Percentiles rank a stretch among this genome's conserved stretches.
These are phyloP conservation scores for Penicillium ucsense DNA, from an alignment of 495 filamentous ascomycete genomes.

Conservation along the genomic window DNA sequence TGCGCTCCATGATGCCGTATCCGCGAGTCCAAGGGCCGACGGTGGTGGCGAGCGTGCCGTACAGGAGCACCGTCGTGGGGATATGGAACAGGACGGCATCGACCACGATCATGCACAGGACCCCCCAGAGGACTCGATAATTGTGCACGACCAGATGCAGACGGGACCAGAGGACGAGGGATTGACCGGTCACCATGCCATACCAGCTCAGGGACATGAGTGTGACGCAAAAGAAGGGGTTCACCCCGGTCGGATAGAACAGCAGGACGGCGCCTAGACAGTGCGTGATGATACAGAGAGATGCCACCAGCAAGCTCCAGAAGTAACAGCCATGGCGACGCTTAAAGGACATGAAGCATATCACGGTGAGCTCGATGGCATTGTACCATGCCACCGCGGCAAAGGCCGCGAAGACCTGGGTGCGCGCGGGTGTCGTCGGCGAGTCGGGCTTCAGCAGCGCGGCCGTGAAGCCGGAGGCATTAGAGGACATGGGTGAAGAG, in stretches of 20 bases:
- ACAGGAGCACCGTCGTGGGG: slow-evolving; percentile 34
- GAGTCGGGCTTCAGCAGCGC: slow-evolving; percentile 4
- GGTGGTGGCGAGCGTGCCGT: slow-evolving; percentile 21
- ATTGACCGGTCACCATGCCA: slow-evolving; percentile 39
- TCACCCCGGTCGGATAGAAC: slow-evolving; percentile 27
- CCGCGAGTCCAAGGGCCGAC: slow-evolving; percentile 21
- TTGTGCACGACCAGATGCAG: slow-evolving; percentile 37
- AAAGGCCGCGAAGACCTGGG: slow-evolving; percentile 22
- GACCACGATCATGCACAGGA: slow-evolving; percentile 35
- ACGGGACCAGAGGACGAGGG: slow-evolving; percentile 40
- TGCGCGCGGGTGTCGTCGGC: slow-evolving; percentile 2
- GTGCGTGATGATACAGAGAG: slow-evolving; percentile 28
- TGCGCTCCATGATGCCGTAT: slow-evolving; percentile 42
- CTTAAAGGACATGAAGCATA: slow-evolving; percentile 40
- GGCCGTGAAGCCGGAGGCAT: background rate
- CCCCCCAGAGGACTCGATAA: slow-evolving; percentile 21
- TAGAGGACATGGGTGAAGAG: slow-evolving; percentile 8
- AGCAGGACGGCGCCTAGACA: slow-evolving; percentile 36
- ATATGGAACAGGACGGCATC: slow-evolving; percentile 35
- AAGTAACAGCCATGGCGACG: slow-evolving; percentile 39
- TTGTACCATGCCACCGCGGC: slow-evolving; percentile 39
- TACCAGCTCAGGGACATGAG: slow-evolving; percentile 37
- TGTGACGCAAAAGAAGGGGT: slow-evolving; percentile 23
- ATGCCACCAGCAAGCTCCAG: slow-evolving; percentile 39
- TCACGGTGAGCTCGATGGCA: slow-evolving; percentile 34